phyloP scores from a whole-genome alignment of 2,329 filamentous ascomycete genomes.

The Botrytis pseudocinerea region DNA sequence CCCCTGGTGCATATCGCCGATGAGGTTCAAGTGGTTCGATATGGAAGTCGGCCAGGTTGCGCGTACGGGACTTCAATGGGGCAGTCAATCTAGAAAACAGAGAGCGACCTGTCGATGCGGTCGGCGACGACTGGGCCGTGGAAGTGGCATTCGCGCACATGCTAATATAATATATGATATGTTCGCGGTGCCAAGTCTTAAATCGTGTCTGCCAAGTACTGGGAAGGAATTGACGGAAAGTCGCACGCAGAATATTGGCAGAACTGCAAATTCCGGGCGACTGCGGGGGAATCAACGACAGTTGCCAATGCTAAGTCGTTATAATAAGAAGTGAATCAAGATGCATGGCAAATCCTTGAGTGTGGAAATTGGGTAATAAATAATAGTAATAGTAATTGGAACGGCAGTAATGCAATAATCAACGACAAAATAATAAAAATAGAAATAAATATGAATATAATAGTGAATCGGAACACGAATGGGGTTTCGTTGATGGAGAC shows the following conservation, averaged over 20 bases:
- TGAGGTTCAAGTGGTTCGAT: slow-evolving; percentile 76
- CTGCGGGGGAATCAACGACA: slow-evolving; percentile 22
- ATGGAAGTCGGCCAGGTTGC: slow-evolving; percentile 75
- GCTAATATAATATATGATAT: slow-evolving; percentile 31
- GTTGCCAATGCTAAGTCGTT: slow-evolving; percentile 16
- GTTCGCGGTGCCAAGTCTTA: slow-evolving; percentile 29
- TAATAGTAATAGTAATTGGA: not conserved
- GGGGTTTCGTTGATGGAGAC: not conserved
- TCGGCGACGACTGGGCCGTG: slow-evolving; percentile 32
- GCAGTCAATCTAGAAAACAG: slow-evolving; percentile 48
- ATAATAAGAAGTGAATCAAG: slow-evolving; percentile 17
- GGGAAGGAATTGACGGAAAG: slow-evolving; percentile 22
- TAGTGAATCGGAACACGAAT: not conserved
- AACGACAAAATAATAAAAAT: not conserved
- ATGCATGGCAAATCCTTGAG: slow-evolving; percentile 18
- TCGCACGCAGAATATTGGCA: slow-evolving; percentile 22
- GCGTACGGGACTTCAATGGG: slow-evolving; percentile 49
- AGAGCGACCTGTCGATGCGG: slow-evolving; percentile 36
- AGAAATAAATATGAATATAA: not conserved
- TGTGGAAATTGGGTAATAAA: not conserved
- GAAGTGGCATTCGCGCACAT: slow-evolving; percentile 41
- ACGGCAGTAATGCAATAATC: not conserved
- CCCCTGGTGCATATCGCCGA: slow-evolving; percentile 72
- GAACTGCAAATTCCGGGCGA: slow-evolving; percentile 10
- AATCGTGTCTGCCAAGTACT: slow-evolving; percentile 35